phyloP scores from a whole-genome alignment of 2,329 filamentous ascomycete species.

The Aspergillus sp. region DNA sequence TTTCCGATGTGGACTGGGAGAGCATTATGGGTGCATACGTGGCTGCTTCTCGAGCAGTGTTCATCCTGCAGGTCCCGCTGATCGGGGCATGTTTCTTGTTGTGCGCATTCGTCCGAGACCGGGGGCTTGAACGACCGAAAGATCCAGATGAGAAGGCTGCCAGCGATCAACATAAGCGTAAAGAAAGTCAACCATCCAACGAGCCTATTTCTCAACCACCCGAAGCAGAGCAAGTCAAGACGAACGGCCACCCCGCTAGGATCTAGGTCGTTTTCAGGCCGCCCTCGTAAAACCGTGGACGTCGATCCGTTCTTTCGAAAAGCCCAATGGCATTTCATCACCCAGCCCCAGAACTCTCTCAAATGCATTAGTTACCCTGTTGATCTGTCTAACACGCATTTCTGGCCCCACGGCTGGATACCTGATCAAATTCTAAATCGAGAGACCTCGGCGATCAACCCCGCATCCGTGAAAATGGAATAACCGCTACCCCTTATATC shows the following conservation, averaged over 20 bases:
- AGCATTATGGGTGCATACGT: slow-evolving; percentile 53
- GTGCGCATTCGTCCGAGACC: slow-evolving; percentile 54
- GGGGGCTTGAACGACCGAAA: slow-evolving; percentile 44
- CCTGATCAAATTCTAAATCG: no score
- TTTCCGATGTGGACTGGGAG: slow-evolving; percentile 36
- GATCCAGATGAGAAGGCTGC: slow-evolving; percentile 24
- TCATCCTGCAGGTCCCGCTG: slow-evolving; percentile 57
- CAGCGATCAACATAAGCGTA: not conserved
- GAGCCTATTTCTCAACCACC: not conserved
- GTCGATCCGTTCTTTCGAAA: no score
- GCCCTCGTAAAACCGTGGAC: no score
- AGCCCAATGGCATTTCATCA: no score
- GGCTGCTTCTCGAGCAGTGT: slow-evolving; percentile 54
- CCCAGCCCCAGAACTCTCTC: no score
- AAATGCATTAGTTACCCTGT: no score
- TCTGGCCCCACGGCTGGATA: no score
- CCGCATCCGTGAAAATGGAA: no score
- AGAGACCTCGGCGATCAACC: no score
- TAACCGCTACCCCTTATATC: no score
- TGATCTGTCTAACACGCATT: no score
- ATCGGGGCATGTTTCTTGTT: slow-evolving; percentile 52
- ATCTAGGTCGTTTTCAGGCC: no score
- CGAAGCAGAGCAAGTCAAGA: not conserved
- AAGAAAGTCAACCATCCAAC: not conserved
- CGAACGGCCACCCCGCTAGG: not conserved